Conservation (phyloP, 31 red algal species). For the Odonthalia washingtoniensis region DNA sequence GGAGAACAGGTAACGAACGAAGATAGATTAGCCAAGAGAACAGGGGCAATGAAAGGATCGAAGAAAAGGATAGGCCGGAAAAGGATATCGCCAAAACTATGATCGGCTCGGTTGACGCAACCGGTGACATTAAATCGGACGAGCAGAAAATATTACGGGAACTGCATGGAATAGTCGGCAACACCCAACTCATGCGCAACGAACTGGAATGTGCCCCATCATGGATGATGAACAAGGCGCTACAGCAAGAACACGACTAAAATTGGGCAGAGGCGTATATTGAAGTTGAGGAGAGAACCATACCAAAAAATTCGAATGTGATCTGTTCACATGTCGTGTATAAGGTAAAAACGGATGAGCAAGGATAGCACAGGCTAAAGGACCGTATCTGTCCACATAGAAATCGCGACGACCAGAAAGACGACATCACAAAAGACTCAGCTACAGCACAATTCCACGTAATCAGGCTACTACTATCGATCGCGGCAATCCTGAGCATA, state of each 20-base stretch:
- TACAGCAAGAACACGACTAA: background rate
- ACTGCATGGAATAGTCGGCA: background rate
- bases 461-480: conserved; percentile 33
- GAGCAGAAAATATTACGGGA: background rate
- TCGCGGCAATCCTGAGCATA: background rate
- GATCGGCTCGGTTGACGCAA: conserved; percentile 6
- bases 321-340: conserved; percentile 25
- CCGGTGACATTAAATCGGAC: conserved; percentile 3
- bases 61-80: too few relatives aligned
- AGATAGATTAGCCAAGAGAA: too few relatives aligned
- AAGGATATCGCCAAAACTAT: too few relatives aligned
- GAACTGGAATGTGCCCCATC: background rate
- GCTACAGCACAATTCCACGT: background rate
- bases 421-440: background rate
- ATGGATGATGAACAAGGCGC: conserved; percentile 14
- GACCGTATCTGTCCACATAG: conserved; percentile 29
- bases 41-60: too few relatives aligned
- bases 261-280: conserved; percentile 32
- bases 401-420: conserved; percentile 32
- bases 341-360: conserved; percentile 47
- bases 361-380: conserved; percentile 16
- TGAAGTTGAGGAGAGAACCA: background rate
- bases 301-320: background rate
- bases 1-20: too few relatives aligned
- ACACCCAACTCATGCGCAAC: background rate